Evolutionary conservation across 75 land plant genomes (phyloP).

Genomic region (Chamaecyparis obtusa): DNA sequence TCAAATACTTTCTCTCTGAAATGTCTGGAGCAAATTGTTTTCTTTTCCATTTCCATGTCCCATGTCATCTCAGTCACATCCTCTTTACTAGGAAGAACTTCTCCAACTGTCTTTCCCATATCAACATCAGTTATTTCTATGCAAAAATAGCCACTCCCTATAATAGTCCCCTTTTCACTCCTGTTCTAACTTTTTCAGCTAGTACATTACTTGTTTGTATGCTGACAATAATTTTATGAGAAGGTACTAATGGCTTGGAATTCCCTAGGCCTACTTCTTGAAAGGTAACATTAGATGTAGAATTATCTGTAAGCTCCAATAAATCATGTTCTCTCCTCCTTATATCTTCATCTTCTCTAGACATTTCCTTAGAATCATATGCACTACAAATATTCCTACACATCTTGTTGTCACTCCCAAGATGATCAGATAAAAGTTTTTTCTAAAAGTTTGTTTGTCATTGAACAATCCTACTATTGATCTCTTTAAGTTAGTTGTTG

Average conservation of each 20-base stretch:
- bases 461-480: neutral
- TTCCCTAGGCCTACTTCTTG: neutral
- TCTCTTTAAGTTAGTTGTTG: neutral
- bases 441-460: neutral
- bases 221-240: neutral
- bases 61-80: conserved; percentile 1
- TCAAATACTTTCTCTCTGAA: neutral
- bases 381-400: neutral
- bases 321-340: neutral
- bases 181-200: neutral
- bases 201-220: neutral
- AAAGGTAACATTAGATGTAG: conserved; percentile 1
- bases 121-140: conserved; percentile 4
- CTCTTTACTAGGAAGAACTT: neutral
- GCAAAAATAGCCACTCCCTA: conserved; percentile 28
- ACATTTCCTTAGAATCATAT: neutral
- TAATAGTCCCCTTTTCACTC: conserved; percentile 13
- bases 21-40: neutral
- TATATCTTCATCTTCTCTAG: neutral
- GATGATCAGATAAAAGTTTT: neutral
- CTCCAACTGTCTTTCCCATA: conserved; percentile 5
- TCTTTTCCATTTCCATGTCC: neutral
- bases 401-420: neutral
- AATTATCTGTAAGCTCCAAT: neutral
- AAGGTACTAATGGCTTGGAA: neutral